Conservation (phyloP, 768 basidiomycete genomes). For the Mycena metata region DNA sequence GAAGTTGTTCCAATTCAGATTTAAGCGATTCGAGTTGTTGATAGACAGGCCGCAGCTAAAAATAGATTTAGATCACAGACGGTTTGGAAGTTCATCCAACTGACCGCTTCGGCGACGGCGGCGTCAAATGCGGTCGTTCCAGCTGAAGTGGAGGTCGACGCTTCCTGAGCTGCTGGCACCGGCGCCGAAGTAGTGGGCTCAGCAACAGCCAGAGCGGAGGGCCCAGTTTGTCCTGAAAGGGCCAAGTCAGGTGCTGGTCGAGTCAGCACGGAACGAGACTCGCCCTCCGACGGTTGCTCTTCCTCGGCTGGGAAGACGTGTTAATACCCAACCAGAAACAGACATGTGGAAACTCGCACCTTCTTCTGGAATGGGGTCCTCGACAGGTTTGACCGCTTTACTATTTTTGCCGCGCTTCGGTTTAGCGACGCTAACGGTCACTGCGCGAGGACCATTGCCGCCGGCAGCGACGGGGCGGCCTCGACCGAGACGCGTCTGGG, state of each 20-base stretch:
- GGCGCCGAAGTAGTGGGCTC: slow-evolving; percentile 10
- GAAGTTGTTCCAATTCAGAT: slow-evolving; percentile 57
- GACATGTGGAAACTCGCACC: slow-evolving; percentile 51
- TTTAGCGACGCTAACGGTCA: slow-evolving; percentile 67
- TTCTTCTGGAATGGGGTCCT: slow-evolving; percentile 72
- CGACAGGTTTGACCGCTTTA: slow-evolving; percentile 61
- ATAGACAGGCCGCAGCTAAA: slow-evolving; percentile 65
- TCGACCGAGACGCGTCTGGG: slow-evolving; percentile 77
- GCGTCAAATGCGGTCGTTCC: slow-evolving; percentile 24
- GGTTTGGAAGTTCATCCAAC: slow-evolving; percentile 17
- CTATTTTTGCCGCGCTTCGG: slow-evolving; percentile 65
- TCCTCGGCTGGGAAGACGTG: slow-evolving; percentile 28
- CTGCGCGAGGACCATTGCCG: slow-evolving; percentile 73
- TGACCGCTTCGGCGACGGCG: slow-evolving; percentile 52
- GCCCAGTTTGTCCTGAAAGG: slow-evolving; percentile 23
- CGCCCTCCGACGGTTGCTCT: slow-evolving; percentile 31
- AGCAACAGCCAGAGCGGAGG: slow-evolving; percentile 25
- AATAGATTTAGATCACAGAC: slow-evolving; percentile 19
- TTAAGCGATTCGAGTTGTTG: slow-evolving; percentile 63
- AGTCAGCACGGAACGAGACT: neutral
- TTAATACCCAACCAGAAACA: slow-evolving; percentile 9
- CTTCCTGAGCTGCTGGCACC: slow-evolving; percentile 44
- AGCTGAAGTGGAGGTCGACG: slow-evolving; percentile 35
- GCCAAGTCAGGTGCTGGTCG: slow-evolving; percentile 1
- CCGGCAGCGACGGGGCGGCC: slow-evolving; percentile 78